Conservation (phyloP, 192 early-diverging fungal species). For the Entrophospora sp. region DNA sequence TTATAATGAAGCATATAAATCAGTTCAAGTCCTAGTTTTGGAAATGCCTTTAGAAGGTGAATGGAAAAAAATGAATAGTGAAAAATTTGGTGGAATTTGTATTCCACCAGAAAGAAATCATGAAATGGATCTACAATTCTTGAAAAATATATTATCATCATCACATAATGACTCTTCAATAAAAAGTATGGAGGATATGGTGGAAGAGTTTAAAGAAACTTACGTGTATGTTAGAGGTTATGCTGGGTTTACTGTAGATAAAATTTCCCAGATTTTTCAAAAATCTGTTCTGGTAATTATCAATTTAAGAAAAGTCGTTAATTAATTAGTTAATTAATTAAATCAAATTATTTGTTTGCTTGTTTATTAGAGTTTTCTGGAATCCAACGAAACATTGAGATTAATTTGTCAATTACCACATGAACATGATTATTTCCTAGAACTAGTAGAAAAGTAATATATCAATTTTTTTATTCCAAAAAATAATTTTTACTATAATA, state of each 20-base stretch:
- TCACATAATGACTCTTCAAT: no score
- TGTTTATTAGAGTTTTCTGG: conserved; percentile 19
- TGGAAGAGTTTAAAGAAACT: conserved; percentile 41
- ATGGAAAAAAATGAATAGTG: conserved; percentile 22
- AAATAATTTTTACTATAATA: neutral
- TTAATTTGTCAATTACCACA: conserved; percentile 25
- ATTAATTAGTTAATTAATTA: no score
- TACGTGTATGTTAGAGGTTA: conserved; percentile 50
- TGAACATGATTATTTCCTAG: conserved; percentile 37
- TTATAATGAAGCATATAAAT: conserved; percentile 34
- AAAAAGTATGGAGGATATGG: conserved; percentile 29
- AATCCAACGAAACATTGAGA: conserved; percentile 18
- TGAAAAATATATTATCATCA: neutral
- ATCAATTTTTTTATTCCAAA: no score
- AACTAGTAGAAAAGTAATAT: conserved; percentile 44
- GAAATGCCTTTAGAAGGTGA: conserved; percentile 43
- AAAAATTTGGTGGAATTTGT: neutral
- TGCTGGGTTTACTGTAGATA: conserved; percentile 36
- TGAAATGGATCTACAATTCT: neutral
- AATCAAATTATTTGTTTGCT: no score
- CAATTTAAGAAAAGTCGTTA: no score
- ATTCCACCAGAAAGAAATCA: neutral
- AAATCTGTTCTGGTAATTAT: conserved; percentile 35
- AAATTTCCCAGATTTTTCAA: conserved; percentile 37
- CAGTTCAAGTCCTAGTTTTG: conserved; percentile 34